Base-by-base conservation (phyloP, 306 rosid genomes). In the Cucurbita ficifolia region DNA sequence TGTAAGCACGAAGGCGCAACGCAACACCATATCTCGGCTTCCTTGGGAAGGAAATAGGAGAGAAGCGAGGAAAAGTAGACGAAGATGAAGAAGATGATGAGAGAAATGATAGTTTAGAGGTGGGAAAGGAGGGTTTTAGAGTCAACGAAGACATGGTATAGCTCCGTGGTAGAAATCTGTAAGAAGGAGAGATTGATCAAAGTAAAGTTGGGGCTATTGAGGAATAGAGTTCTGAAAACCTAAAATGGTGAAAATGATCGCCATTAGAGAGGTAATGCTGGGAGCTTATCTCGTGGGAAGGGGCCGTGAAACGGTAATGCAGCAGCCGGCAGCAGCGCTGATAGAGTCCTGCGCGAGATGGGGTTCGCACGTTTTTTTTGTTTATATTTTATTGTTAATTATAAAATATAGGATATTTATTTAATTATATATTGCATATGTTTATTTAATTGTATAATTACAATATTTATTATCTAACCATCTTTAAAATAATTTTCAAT, bases 71-170 rank as follows among this genome's bases (percentile, higher is more conserved):
- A 49, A 35, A 57, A 67, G 19, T 55, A 48, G 19, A 52, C 0
- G 7, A 49, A 49, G 53, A 49, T 1, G 76, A 55, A 10, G 81
- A 54, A 33, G 53, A 49, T 49, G 53, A 5, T 35, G 75, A 18
- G 10, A 59, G 64, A 2, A 38, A 60, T 24, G 76, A 52, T 0
- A 73, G 72, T 70, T 73, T 80, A 56, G 84, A 77, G 8, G 57
- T 21, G 19, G 65, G 3, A 51, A 82, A 63, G 21, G 52, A 79
- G 75, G 86, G 80, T 59, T 83, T 86, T 72, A 82, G 77, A 6
- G 83, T 77, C 79, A 81, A 64, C 19, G 83, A 83, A 65, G 77
- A 79, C 90, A 86, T 86, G 72, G 75, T 52, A 48, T 7, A 75
- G 72, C 58, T 49, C 40, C 22, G 42, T 48, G 14, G 53, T 5